phyloP scores from a whole-genome alignment of 192 early-diverging fungal species.

The Phlyctochytrium bullatum region DNA sequence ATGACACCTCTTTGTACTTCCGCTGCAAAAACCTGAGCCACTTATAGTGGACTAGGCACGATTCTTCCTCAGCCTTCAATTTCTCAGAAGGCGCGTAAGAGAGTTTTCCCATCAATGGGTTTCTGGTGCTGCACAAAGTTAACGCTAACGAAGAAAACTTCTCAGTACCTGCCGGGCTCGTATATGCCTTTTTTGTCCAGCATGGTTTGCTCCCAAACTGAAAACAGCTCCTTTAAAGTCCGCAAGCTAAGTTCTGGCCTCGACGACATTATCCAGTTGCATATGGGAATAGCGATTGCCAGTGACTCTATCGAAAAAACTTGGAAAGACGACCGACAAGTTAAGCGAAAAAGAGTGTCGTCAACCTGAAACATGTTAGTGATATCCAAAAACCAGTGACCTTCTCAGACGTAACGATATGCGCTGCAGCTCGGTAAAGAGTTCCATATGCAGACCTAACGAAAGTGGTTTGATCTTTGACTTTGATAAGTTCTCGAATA shows the following conservation, averaged over 20 bases:
- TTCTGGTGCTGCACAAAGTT: conserved; percentile 44
- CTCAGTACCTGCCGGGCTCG: conserved; percentile 15
- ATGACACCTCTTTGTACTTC: conserved; percentile 79
- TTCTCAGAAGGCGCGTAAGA: conserved; percentile 89
- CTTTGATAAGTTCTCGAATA: neutral
- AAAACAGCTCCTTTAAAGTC: conserved; percentile 80
- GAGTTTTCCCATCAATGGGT: conserved; percentile 90
- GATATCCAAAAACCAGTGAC: neutral
- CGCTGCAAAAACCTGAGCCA: conserved; percentile 86
- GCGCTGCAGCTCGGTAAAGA: conserved; percentile 55
- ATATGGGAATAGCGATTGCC: conserved; percentile 81
- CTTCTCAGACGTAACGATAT: conserved; percentile 19
- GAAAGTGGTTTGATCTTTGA: conserved; percentile 36
- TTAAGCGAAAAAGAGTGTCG: conserved; percentile 72
- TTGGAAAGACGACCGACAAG: conserved; percentile 84
- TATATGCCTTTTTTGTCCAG: conserved; percentile 80
- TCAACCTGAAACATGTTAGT: conserved; percentile 46
- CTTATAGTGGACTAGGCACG: conserved; percentile 68
- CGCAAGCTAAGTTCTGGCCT: conserved; percentile 68
- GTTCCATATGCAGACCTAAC: conserved; percentile 47
- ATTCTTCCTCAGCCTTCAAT: conserved; percentile 62
- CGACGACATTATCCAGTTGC: conserved; percentile 85
- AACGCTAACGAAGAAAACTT: conserved; percentile 20
- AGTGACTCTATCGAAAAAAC: conserved; percentile 76
- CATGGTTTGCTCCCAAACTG: conserved; percentile 80